Evolutionary conservation across 1,284 basidiomycete genomes (phyloP), one percentile per base, ranked within the genome.

Genomic region (Rhizoctonia solani): DNA sequence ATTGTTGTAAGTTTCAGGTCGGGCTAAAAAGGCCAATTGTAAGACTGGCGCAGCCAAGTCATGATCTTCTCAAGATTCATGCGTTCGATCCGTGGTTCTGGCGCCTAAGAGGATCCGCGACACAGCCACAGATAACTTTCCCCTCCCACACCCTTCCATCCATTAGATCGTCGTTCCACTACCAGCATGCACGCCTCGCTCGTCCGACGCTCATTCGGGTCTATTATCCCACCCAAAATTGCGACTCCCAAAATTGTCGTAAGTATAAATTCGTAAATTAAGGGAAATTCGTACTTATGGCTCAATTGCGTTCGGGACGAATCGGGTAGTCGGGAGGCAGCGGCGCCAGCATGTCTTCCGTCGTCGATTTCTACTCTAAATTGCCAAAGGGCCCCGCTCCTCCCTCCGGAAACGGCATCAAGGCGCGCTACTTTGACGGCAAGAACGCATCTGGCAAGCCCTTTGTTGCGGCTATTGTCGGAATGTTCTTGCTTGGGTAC

Each of bases 321-420:
- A 6, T 37, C 47, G n/a, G 49, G 44, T 71, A 79, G 89, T 85
- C 89, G 66, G 87, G 88, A 69, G 93, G 92, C 71, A 85, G 87
- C 68, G 90, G 89, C 66, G 86, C 85, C 63, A 87, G 90, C 72
- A 90, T 96, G 67, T 83, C 86, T 68, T 86, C 87, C 42, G 89
- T 97, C 75, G 93, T 97, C 72, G 86, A 90, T 75, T 97, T 97
- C 80, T 98, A 98, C 84, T 94, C 92, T 72, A 92, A 91, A 77
- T 84, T 98, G 54, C 95, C 94, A 72, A 83, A 83, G 75, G 82
- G 81, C 55, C 73, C 85, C 56, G 85, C 87, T 55, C 81, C 90
- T n/a, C 77, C 83, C 54, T 79, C 84, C 11, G 81, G 85, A 54
- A 78, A 82, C 68, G 90, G 90, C 27, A 80, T 95, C 75, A 92